Base-by-base conservation (phyloP, 768 basidiomycete genomes). In the Dacryopinax primogenitus region DNA sequence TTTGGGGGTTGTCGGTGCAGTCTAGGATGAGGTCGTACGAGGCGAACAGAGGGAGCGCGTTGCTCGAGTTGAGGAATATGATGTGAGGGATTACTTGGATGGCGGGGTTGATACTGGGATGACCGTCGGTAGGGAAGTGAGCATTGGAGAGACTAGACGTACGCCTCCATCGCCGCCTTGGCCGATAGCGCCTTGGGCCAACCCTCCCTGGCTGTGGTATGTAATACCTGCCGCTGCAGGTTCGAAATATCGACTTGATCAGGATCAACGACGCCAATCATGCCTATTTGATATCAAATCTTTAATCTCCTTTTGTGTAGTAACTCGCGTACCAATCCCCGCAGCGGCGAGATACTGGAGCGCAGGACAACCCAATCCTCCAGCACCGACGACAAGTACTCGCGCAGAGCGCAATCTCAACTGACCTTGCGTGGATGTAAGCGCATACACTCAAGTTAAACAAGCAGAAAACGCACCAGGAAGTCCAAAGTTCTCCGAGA, bases 311-410 rank as follows among this genome's bases (percentile, higher is more conserved):
- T 13, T 33, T 7, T 3, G 11, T 35, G 26, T 2, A 65, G 33
- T 36, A 37, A 13, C 62, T 12, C 3, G 45, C 86, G 68, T 70
- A 90, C 95, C 95, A 66, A 98, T 81, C 28, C 96, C 96, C 15
- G 91, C 88, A 6, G 92, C 90, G 2, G 85, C 91, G 12, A 99
- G 83, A 74, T 98, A 96, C 72, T 96, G 92, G 51, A 99, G 79
- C 39, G 90, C 91, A 58, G 96, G 93, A 74, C 96, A 98, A 12
- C 96, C 96, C 13, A 99, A 80, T 9, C 96, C 96, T 0, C 96
- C 96, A 16, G 94, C 96, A 30, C 96, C 96, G 2, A 97, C 83
- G 2, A 98, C 91, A 16, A 85, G 85, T 1, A 94, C 85, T 1
- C 86, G 85, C 0, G 92, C 83, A 7, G 78, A 71, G 66, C 84